These are phyloP conservation scores for Backusella australiensis DNA, from an alignment of 192 early-diverging fungal genomes.

Conservation along the genomic window DNA sequence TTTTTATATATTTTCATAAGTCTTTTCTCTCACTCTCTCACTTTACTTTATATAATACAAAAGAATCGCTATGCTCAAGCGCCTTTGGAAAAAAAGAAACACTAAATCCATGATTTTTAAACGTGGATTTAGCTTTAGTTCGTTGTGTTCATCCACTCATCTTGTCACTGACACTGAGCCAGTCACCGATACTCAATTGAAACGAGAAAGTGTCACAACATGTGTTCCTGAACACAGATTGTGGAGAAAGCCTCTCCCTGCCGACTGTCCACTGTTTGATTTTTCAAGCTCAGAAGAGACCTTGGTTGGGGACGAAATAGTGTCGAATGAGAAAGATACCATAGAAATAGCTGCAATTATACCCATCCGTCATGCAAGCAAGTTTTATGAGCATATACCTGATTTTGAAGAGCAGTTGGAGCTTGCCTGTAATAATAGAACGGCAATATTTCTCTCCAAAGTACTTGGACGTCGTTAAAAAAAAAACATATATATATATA, in stretches of 20 bases:
- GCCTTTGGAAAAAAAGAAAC: background rate
- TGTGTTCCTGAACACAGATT: background rate
- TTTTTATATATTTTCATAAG: background rate
- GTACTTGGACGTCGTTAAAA: background rate
- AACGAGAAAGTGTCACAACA: background rate
- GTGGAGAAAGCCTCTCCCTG: slow-evolving; percentile 17
- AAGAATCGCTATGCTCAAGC: background rate
- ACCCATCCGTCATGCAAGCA: slow-evolving; percentile 12
- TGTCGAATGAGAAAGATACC: background rate
- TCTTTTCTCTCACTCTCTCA: background rate
- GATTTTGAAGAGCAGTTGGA: slow-evolving; percentile 6
- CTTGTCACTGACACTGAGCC: background rate
- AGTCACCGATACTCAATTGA: background rate
- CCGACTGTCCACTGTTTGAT: slow-evolving; percentile 6
- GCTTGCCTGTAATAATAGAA: background rate
- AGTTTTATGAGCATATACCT: slow-evolving; percentile 11
- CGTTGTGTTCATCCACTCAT: background rate
- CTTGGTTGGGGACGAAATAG: background rate
- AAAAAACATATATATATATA: background rate
- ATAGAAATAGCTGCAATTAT: background rate
- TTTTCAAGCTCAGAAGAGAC: slow-evolving; percentile 15
- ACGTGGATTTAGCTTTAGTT: background rate
- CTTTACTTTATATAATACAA: background rate
- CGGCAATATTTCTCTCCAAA: slow-evolving; percentile 3
- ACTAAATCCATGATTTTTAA: background rate